Evolutionary conservation across 768 basidiomycete genomes (phyloP), one percentile per base, ranked within the genome.

Genomic region (Boletus eberwhitei): DNA sequence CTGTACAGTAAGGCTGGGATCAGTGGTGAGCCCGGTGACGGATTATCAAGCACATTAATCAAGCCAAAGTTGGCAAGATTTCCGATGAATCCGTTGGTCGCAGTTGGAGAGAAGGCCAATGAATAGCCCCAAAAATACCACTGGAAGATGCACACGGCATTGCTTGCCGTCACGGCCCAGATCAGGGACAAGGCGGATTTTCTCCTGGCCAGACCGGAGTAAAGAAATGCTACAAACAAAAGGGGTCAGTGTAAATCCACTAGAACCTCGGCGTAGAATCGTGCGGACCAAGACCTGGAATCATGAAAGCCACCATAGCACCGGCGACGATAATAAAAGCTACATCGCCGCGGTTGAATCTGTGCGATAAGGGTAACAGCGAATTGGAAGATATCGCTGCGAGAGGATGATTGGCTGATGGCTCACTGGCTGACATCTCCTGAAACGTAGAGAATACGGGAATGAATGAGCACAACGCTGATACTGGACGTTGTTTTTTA

Each of bases 91-190:
- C 88, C 82, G 67, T 88, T 86, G 49, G 83, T 85, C 4, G 86
- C 84, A 3, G 87, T 78, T 2, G 85, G 77, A 4, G 90, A 91
- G 73, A 95, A 95, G 2, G 90, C 88, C 32, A 95, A 77, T 1
- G 82, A 88, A 73, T 93, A 95, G 70, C 86, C 86, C 85, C 86
- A 87, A 71, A 85, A 77, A 68, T 80, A 92, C 89, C 89, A 91
- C 64, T 88, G 86, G 68, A 90, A 85, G 54, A 90, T 85, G 58
- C 83, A 83, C 58, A 90, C 76, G 8, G 86, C 87, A 61, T 90
- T 90, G 62, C 82, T 79, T 5, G 86, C 86, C 36, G 81, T 76
- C 54, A 87, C 85, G 12, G 79, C 84, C 87, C 87, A 90, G 48
- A 90, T 83, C n/a, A 91, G 69, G 26, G 87, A 82, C 21, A 91